Evolutionary conservation across 1,139 yeast genomes (phyloP), one percentile per base, ranked within the genome.

Genomic region (Spencermartinsiella ligniputridi): DNA sequence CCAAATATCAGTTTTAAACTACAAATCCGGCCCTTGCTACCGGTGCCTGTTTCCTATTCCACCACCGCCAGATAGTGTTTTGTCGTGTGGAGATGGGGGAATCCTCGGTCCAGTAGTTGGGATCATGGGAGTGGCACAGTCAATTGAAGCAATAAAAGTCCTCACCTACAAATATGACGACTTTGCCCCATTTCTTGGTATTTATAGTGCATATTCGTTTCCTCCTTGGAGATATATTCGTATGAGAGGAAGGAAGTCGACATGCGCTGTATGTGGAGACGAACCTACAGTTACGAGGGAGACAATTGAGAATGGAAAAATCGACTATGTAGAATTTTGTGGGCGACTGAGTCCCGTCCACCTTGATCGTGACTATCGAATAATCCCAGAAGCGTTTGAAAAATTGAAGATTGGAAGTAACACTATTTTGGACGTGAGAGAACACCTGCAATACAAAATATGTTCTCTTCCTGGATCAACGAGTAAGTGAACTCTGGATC

Each of bases 51-150:
- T 86, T 55, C 97, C 98, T 0, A 70, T 69, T 11, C 96, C 98
- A 0, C 97, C 99, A 0, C 81, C 94, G 0, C 85, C 96, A 1
- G 81, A 78, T 44, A 73, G 87, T 1, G 89, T 90, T 0, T 76
- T 90, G 0, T 77, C 95, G 0, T 94, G 99, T 58, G 79, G 88
- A 8, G 97, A 89, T 63, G 96, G 96, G 2, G 99, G 99, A 2
- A 95, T 94, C 1, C 65, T 94, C 18, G 98, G 98, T 0, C 96
- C 98, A 0, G 94, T 92, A 4, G 95, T 94, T 40, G 99, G 98
- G 0, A 58, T 89, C 1, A 79, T 92, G 61, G 99, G 99, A 3
- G 72, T 81, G 0, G 73, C 86, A 70, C 94, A 94, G 84, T 95
- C 96, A 0, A 68, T 85, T 25, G 98, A 94, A 58, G 74, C 96